phyloP scores from a whole-genome alignment of 1,284 basidiomycete genomes.

The Ganoderma lucidum region DNA sequence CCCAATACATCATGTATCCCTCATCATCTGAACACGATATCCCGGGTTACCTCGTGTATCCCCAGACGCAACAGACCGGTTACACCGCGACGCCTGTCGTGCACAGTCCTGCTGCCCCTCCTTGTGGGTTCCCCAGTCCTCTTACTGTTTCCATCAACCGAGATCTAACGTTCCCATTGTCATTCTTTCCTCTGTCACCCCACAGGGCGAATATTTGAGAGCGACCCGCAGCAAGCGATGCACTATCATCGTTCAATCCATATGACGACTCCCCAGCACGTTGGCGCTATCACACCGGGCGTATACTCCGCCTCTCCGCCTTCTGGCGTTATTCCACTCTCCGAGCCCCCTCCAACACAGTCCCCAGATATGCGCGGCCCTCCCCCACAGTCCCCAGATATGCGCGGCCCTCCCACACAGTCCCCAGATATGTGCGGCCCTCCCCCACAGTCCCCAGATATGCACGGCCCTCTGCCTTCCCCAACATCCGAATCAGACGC shows the following conservation, averaged over 20 bases:
- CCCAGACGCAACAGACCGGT: slow-evolving; percentile 43
- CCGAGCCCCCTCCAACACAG: slow-evolving; percentile 52
- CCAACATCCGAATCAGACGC: slow-evolving; percentile 86
- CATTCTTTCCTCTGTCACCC: slow-evolving; percentile 40
- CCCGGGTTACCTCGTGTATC: slow-evolving; percentile 50
- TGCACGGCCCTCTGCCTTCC: slow-evolving; percentile 83
- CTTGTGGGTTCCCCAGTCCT: slow-evolving; percentile 58
- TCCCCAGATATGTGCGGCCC: too few species aligned
- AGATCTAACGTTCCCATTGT: slow-evolving; percentile 44
- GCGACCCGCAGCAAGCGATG: slow-evolving; percentile 51
- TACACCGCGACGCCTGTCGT: slow-evolving; percentile 45
- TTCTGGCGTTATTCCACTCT: slow-evolving; percentile 59
- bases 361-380: too few species aligned
- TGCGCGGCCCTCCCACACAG: too few species aligned
- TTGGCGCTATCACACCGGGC: slow-evolving; percentile 45
- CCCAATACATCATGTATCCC: slow-evolving; percentile 46
- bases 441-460: slow-evolving; percentile 77
- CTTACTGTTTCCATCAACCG: slow-evolving; percentile 46
- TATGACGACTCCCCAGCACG: slow-evolving; percentile 40
- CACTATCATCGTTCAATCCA: slow-evolving; percentile 41
- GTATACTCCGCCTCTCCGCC: slow-evolving; percentile 57
- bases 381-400: too few species aligned
- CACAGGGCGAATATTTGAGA: slow-evolving; percentile 61
- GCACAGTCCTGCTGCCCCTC: slow-evolving; percentile 48
- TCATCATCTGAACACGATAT: slow-evolving; percentile 47